These are phyloP conservation scores for Hibiscus mutabilis DNA, from an alignment of 345 rosid species.

Conservation along the genomic window DNA sequence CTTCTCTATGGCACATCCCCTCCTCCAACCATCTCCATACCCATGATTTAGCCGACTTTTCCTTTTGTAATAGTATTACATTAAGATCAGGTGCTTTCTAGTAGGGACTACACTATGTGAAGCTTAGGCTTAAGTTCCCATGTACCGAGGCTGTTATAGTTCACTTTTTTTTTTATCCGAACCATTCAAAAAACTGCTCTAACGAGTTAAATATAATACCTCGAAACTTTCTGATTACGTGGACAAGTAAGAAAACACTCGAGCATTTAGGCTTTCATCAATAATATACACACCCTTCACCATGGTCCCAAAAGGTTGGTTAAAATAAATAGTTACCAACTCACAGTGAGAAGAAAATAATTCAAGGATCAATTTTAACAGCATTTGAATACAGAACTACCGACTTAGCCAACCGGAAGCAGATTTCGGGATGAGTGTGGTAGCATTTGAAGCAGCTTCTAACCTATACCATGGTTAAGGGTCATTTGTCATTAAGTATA, in stretches of 20 bases:
- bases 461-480: conserved; percentile 38
- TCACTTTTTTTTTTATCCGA: too few relatives aligned
- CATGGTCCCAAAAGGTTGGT: neutral
- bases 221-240: neutral
- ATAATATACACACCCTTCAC: neutral
- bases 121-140: too few relatives aligned
- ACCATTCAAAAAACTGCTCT: too few relatives aligned
- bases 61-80: too few relatives aligned
- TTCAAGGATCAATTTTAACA: neutral
- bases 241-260: neutral
- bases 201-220: neutral
- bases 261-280: neutral
- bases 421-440: conserved; percentile 60
- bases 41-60: too few relatives aligned
- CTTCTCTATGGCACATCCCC: too few relatives aligned
- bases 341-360: neutral
- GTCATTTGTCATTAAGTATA: neutral
- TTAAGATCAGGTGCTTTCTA: too few relatives aligned
- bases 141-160: too few relatives aligned
- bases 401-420: conserved; percentile 72
- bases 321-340: neutral
- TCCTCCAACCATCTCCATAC: too few relatives aligned
- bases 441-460: conserved; percentile 72
- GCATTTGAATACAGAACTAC: conserved; percentile 15
- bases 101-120: too few relatives aligned